These are phyloP conservation scores for Zostera marina DNA, from an alignment of 116 monocot genomes.

Conservation along the genomic window DNA sequence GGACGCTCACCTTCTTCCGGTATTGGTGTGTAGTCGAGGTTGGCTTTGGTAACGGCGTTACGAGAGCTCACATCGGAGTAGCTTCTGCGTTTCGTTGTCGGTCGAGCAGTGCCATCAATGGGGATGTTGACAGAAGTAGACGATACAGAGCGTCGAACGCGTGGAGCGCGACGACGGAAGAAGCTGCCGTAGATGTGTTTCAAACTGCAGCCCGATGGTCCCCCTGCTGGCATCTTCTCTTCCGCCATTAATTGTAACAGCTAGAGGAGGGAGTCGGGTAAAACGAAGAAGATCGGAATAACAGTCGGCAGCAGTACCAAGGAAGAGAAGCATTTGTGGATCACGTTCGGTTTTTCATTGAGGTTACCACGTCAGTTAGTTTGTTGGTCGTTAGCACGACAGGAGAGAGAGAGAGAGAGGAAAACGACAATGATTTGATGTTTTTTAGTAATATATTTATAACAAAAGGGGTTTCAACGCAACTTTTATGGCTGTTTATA, in stretches of 20 bases:
- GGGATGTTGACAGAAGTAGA: background rate
- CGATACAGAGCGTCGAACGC: background rate
- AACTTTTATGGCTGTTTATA: too few species aligned
- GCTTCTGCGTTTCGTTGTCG: too few species aligned
- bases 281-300: background rate
- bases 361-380: background rate
- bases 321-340: background rate
- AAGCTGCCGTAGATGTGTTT: constrained; percentile 14
- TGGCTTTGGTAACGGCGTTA: background rate
- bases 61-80: background rate
- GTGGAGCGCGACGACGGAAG: constrained; percentile 9
- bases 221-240: constrained; percentile 8
- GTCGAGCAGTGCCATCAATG: background rate
- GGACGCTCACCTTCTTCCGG: background rate
- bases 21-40: background rate
- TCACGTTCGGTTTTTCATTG: background rate
- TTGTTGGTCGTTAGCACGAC: constrained; percentile 4
- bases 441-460: background rate
- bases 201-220: constrained; percentile 14
- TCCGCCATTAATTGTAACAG: constrained; percentile 5
- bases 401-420: background rate
- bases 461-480: background rate
- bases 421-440: too few species aligned
- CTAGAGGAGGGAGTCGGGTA: background rate
- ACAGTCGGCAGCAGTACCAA: background rate